Conservation (phyloP, 2,329 filamentous ascomycete species). For the Pseudogymnoascus sp. region DNA sequence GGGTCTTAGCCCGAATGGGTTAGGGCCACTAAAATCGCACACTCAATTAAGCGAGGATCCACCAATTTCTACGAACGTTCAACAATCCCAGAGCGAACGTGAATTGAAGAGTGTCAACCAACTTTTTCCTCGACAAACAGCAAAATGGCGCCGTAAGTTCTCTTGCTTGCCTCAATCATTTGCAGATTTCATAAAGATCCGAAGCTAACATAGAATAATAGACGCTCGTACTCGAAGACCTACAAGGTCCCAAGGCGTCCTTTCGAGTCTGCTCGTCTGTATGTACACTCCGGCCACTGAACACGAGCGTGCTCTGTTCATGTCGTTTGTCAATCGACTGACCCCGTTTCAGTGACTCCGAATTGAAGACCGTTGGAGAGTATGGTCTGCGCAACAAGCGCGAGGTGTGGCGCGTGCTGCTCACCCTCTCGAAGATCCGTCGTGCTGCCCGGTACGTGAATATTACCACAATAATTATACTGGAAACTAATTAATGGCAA, state of each 20-base stretch:
- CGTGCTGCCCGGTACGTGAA: constrained; percentile 91
- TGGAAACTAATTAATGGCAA: constrained; percentile 5
- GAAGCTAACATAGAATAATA: neutral
- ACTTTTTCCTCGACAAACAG: constrained; percentile 9
- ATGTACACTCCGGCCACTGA: constrained; percentile 90
- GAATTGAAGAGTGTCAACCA: constrained; percentile 14
- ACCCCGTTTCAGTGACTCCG: constrained; percentile 75
- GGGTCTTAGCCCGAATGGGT: constrained; percentile 4
- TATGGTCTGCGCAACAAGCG: constrained; percentile 99
- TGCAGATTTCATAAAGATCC: neutral
- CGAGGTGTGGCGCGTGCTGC: constrained; percentile 99
- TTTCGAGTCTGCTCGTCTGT: constrained; percentile 98
- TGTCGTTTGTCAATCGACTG: constrained; percentile 72
- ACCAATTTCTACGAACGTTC: constrained; percentile 10
- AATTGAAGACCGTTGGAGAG: constrained; percentile 99
- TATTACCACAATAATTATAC: constrained; percentile 13
- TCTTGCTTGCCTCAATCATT: neutral
- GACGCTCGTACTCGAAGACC: constrained; percentile 91
- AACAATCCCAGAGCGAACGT: constrained; percentile 2
- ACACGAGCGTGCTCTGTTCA: constrained; percentile 96
- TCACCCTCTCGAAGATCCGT: constrained; percentile 99
- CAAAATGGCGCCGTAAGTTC: constrained; percentile 36
- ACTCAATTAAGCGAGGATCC: constrained; percentile 10
- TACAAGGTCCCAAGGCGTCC: constrained; percentile 94
- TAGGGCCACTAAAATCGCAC: constrained; percentile 9